These are phyloP conservation scores for Phytophthora ohioensis DNA, from an alignment of 352 stramenopile genomes.

Conservation along the genomic window DNA sequence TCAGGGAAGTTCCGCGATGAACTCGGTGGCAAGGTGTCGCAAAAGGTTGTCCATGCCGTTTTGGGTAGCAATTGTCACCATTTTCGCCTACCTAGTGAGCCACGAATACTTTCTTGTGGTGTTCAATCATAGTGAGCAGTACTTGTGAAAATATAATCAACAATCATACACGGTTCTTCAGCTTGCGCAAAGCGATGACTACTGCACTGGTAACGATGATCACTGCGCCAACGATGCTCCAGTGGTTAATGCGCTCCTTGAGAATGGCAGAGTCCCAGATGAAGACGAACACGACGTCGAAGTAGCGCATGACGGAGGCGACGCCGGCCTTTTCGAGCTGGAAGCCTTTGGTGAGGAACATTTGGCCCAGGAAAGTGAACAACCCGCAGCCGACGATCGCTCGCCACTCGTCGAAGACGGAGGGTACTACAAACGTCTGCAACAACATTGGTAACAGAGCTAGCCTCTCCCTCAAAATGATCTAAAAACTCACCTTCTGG, in stretches of 20 bases:
- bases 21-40: constrained; percentile 15
- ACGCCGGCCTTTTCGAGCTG: constrained; percentile 1
- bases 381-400: constrained; percentile 9
- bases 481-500: background rate
- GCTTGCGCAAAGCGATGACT: constrained; percentile 44
- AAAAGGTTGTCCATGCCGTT: background rate
- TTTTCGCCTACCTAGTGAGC: too few relatives aligned
- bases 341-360: background rate
- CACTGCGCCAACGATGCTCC: constrained; percentile 14
- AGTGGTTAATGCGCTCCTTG: constrained; percentile 38
- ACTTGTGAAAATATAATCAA: background rate
- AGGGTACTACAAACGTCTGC: constrained; percentile 37
- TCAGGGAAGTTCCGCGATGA: constrained; percentile 3
- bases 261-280: background rate
- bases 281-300: background rate
- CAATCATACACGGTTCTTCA: constrained; percentile 13
- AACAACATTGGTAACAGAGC: constrained; percentile 9
- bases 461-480: background rate
- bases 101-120: too few relatives aligned
- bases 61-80: too few relatives aligned
- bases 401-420: constrained; percentile 35
- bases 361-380: constrained; percentile 1
- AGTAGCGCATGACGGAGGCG: constrained; percentile 1
- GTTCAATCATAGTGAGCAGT: background rate
- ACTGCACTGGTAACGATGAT: constrained; percentile 42